Conservation (phyloP, 768 basidiomycete genomes). For the Rhodotorula kratochvilovae region DNA sequence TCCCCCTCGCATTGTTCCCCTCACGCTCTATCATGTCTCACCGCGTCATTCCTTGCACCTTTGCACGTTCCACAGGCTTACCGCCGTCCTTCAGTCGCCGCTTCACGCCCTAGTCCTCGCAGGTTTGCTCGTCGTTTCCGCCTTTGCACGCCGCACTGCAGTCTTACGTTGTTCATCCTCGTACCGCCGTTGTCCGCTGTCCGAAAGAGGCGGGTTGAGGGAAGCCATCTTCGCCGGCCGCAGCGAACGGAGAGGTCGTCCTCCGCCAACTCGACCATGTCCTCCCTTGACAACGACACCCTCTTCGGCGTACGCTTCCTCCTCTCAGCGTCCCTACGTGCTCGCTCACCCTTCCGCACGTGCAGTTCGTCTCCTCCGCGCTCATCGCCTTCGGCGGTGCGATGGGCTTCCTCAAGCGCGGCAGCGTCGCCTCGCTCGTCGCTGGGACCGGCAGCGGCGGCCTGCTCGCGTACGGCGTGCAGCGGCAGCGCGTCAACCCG, state of each 20-base stretch:
- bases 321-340: too few species aligned
- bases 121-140: too few species aligned
- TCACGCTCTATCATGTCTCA: neutral
- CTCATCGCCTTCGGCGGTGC: slow-evolving; percentile 25
- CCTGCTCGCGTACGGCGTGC: slow-evolving; percentile 37
- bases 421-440: slow-evolving; percentile 26
- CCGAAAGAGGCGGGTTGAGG: too few species aligned
- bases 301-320: slow-evolving; percentile 4
- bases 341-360: neutral
- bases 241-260: too few species aligned
- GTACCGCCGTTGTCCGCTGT: too few species aligned
- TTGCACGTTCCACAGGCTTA: too few species aligned
- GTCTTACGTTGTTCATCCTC: too few species aligned
- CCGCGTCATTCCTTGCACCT: too few species aligned
- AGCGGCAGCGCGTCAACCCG: slow-evolving; percentile 12
- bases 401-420: slow-evolving; percentile 34
- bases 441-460: slow-evolving; percentile 30
- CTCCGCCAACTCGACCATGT: neutral
- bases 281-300: slow-evolving; percentile 11
- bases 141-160: too few species aligned
- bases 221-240: neutral
- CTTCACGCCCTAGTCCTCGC: too few species aligned
- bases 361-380: slow-evolving; percentile 7
- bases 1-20: neutral
- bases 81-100: too few species aligned